A percentile compares a stretch with the other conserved stretches of the same genome.
Conservation (phyloP, 345 rosid genomes). For the Lepidium aucheri region DNA sequence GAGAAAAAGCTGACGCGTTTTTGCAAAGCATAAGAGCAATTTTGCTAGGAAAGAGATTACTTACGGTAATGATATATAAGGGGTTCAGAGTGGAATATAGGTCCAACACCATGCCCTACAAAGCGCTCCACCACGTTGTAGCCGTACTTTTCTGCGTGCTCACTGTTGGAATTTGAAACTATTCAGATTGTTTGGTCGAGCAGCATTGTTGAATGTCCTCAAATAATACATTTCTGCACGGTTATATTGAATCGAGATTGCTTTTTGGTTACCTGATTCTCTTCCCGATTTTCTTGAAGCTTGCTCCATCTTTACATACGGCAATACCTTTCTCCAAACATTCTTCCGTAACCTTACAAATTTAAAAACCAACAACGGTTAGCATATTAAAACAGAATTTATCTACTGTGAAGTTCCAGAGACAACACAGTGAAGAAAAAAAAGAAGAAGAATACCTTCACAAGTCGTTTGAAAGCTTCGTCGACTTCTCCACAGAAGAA, state of each 20-base stretch:
- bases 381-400: not conserved
- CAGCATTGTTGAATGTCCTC: not conserved
- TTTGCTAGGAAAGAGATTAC: slow-evolving; percentile 12
- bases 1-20: not conserved
- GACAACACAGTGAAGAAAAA: not conserved
- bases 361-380: not conserved
- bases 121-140: slow-evolving; percentile 85
- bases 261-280: slow-evolving; percentile 56
- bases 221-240: not conserved
- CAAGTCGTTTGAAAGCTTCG: slow-evolving; percentile 49
- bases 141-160: slow-evolving; percentile 85
- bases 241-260: not conserved
- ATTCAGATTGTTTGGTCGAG: not conserved
- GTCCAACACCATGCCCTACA: slow-evolving; percentile 94
- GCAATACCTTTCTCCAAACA: slow-evolving; percentile 89
- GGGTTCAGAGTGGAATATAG: slow-evolving; percentile 78
- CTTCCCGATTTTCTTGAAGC: slow-evolving; percentile 86
- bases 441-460: slow-evolving; percentile 35
- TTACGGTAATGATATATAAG: slow-evolving; percentile 73
- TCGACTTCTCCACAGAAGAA: slow-evolving; percentile 71
- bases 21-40: not conserved
- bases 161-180: slow-evolving; percentile 36
- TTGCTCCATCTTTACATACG: slow-evolving; percentile 87
- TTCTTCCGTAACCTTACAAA: slow-evolving; percentile 70
- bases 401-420: not conserved